These are phyloP conservation scores for Cutaneotrichosporon dermatis DNA, from an alignment of 1,284 basidiomycete species.

Conservation along the genomic window DNA sequence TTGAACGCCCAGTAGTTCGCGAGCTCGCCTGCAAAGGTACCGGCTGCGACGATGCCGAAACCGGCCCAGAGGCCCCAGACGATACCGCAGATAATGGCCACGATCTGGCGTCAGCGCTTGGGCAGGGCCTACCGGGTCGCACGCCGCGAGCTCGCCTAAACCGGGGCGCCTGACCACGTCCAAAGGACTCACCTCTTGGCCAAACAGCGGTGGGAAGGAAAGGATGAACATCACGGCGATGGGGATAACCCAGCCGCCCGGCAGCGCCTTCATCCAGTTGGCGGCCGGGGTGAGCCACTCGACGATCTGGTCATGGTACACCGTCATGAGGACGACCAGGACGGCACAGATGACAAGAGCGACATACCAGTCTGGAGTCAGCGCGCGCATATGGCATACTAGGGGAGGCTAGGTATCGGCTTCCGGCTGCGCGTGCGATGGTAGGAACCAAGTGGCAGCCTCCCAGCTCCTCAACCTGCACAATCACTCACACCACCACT, in stretches of 20 bases:
- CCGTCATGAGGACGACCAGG: slow-evolving; percentile 57
- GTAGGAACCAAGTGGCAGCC: no score
- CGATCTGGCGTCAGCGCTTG: slow-evolving; percentile 27
- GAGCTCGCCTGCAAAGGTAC: slow-evolving; percentile 43
- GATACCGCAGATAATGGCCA: slow-evolving; percentile 41
- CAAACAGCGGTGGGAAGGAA: slow-evolving; percentile 48
- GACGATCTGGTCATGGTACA: slow-evolving; percentile 66
- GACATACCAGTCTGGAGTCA: slow-evolving; percentile 55
- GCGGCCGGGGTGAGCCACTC: slow-evolving; percentile 62
- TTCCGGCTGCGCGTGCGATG: no score
- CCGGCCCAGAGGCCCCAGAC: slow-evolving; percentile 47
- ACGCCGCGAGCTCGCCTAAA: no score
- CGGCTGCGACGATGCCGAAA: slow-evolving; percentile 40
- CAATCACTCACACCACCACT: slow-evolving; percentile 54
- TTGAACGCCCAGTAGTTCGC: slow-evolving; percentile 48
- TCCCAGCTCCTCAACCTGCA: no score
- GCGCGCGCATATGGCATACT: background rate
- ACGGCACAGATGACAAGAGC: slow-evolving; percentile 46
- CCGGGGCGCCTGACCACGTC: background rate
- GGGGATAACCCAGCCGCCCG: slow-evolving; percentile 72
- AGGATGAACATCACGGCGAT: slow-evolving; percentile 58
- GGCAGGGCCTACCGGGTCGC: no score
- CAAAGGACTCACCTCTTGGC: slow-evolving; percentile 34
- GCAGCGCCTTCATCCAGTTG: slow-evolving; percentile 58
- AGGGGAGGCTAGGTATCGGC: no score